Evolutionary conservation across 495 filamentous ascomycete species (phyloP).

Genomic region (Annulohypoxylon stygium): DNA sequence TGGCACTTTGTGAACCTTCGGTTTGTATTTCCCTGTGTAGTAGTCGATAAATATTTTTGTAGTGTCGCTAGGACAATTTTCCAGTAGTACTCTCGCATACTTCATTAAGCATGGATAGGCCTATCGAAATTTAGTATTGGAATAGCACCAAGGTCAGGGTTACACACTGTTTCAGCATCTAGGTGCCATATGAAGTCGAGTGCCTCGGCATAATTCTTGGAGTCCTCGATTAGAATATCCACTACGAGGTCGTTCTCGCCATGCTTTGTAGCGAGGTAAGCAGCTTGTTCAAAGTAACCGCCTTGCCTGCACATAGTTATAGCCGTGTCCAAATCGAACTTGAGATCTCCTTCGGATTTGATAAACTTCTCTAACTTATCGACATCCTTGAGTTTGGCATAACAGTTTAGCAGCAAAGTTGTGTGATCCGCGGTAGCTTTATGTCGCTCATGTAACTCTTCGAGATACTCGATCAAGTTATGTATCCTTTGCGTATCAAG

Average conservation of each 20-base stretch:
- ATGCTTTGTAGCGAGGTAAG: conserved; percentile 94
- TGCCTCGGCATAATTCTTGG: conserved; percentile 87
- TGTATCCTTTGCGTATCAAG: conserved; percentile 96
- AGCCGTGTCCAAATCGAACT: conserved; percentile 96
- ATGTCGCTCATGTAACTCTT: conserved; percentile 95
- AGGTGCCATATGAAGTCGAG: conserved; percentile 90
- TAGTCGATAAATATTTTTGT: conserved; percentile 92
- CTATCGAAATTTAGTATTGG: conserved; percentile 59
- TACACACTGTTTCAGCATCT: conserved; percentile 81
- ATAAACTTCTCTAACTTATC: conserved; percentile 96
- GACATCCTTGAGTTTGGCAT: conserved; percentile 96
- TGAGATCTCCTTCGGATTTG: conserved; percentile 92
- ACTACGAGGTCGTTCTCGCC: conserved; percentile 94
- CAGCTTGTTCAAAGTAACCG: conserved; percentile 97
- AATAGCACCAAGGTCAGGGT: conserved; percentile 12
- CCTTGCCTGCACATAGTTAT: conserved; percentile 98
- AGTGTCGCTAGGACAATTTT: conserved; percentile 82
- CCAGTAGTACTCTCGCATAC: conserved; percentile 89
- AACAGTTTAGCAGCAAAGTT: conserved; percentile 94
- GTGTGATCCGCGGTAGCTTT: conserved; percentile 97
- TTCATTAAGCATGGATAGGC: conserved; percentile 94
- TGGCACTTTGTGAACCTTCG: conserved; percentile 73
- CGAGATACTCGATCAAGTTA: conserved; percentile 96
- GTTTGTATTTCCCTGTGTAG: conserved; percentile 86
- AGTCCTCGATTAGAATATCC: conserved; percentile 95